Base-by-base conservation (phyloP, 2,329 filamentous ascomycete species). In the Colletotrichum gigasporum region DNA sequence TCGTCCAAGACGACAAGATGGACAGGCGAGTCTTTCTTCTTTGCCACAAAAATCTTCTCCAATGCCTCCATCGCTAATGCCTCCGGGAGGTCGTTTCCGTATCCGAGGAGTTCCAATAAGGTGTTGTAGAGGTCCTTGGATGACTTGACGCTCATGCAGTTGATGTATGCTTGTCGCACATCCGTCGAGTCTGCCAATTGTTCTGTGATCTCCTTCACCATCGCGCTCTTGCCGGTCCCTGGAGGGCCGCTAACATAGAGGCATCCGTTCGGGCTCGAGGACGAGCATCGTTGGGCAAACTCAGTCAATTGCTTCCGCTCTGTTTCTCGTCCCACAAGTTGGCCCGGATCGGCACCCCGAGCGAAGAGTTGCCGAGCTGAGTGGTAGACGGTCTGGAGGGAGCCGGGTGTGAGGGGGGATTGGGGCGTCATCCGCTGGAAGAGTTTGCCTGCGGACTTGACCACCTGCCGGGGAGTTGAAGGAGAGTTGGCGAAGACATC, bases 101-200 rank as follows among this genome's bases (percentile, higher is more conserved):
- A 83, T 11, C 85, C 85, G 60, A 90, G 81, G 41, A 95, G 87
- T 57, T 92, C 89, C 11, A 95, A 79, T 16, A 99, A 81, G 18
- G 90, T 94, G 67, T 86, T 85, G 77, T 96, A 97, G 20, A 99
- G 84, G 73, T 97, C 94, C 69, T 89, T 90, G 2, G 94, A 92
- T 32, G 89, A 93, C 73, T 96, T 96, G 78, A 97, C 90, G 78
- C 94, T 97, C 90, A 97, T 97, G 79, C 96, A 99, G 76, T 99
- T 99, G 83, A 99, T 86, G 73, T 94, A 95, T 2, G 90, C 89
- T 55, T 90, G 89, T 71, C 87, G 89, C 55, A 96, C 81, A 4
- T 81, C 76, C 14, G 84, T 79, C 32, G 81, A 79, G 4, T 80
- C 74, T 10, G 80, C 79, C 50, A 90, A 78, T 42, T 88, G 82